These are phyloP conservation scores for Fomitopsis betulina DNA, from an alignment of 1,284 basidiomycete species.

Conservation along the genomic window DNA sequence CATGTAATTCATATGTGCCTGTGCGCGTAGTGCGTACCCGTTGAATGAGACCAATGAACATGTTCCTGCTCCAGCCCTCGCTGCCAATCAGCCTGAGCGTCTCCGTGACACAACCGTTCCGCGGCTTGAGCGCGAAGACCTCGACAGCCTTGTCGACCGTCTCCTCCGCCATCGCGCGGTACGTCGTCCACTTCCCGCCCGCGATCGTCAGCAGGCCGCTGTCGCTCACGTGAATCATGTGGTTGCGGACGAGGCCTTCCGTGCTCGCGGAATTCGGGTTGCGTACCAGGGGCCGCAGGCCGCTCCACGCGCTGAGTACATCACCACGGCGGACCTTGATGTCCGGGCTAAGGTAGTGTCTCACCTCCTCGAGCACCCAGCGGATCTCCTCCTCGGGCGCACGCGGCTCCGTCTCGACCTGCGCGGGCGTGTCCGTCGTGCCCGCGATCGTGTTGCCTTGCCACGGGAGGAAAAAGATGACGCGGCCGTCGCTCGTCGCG, in stretches of 20 bases:
- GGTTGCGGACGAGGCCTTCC: slow-evolving; percentile 89
- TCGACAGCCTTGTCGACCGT: slow-evolving; percentile 88
- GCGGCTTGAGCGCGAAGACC: slow-evolving; percentile 64
- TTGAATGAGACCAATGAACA: slow-evolving; percentile 97
- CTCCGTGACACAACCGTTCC: slow-evolving; percentile 75
- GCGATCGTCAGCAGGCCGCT: slow-evolving; percentile 91
- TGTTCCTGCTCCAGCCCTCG: slow-evolving; percentile 92
- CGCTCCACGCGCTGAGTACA: slow-evolving; percentile 95
- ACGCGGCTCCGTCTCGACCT: slow-evolving; percentile 75
- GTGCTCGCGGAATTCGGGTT: slow-evolving; percentile 81
- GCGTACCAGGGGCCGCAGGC: slow-evolving; percentile 85
- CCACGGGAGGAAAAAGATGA: slow-evolving; percentile 99
- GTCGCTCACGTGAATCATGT: slow-evolving; percentile 85
- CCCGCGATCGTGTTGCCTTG: slow-evolving; percentile 97
- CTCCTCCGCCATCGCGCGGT: slow-evolving; percentile 95
- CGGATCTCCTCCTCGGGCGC: slow-evolving; percentile 94
- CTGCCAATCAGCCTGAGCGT: slow-evolving; percentile 85
- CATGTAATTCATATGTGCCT: not conserved
- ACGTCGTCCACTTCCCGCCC: slow-evolving; percentile 99
- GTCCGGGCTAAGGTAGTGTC: slow-evolving; percentile 87
- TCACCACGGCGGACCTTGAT: slow-evolving; percentile 95
- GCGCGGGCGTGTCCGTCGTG: slow-evolving; percentile 87
- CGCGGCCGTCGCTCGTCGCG: slow-evolving; percentile 91
- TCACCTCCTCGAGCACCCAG: slow-evolving; percentile 93
- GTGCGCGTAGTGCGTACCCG: slow-evolving; percentile 43